Evolutionary conservation across 2,329 filamentous ascomycete species (phyloP).

Genomic region (Fusarium chaquense): DNA sequence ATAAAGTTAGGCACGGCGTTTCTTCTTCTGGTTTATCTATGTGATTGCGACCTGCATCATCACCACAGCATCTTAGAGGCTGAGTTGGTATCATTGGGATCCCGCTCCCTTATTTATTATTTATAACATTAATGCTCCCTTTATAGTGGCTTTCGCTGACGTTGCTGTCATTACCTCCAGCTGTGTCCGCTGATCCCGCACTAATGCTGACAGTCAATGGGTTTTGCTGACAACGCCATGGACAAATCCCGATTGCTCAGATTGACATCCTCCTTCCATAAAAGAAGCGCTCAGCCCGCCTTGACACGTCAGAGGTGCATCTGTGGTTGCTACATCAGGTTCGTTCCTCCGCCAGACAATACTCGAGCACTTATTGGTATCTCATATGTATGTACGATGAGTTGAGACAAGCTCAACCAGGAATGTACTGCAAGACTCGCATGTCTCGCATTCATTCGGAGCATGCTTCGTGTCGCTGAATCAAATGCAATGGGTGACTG

Average conservation of each 20-base stretch:
- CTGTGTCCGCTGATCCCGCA: constrained; percentile 33
- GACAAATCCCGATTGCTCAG: not conserved
- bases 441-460: constrained; percentile 22
- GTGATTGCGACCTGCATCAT: not conserved
- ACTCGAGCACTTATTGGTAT: not conserved
- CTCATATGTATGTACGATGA: constrained; percentile 2
- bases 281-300: not conserved
- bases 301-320: constrained; percentile 15
- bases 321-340: not conserved
- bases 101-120: constrained; percentile 16
- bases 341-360: constrained; percentile 3
- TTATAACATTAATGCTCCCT: constrained; percentile 18
- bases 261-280: constrained; percentile 14
- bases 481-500: not conserved
- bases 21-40: not conserved
- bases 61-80: not conserved
- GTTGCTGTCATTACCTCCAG: constrained; percentile 8
- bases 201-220: constrained; percentile 33
- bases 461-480: not conserved
- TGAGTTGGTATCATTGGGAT: constrained; percentile 2
- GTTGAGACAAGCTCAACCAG: constrained; percentile 19
- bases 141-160: constrained; percentile 4
- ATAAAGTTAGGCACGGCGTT: not conserved
- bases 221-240: constrained; percentile 35
- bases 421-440: constrained; percentile 18